Base-by-base conservation (phyloP, 2,329 filamentous ascomycete species). In the Ilyonectria sp. region DNA sequence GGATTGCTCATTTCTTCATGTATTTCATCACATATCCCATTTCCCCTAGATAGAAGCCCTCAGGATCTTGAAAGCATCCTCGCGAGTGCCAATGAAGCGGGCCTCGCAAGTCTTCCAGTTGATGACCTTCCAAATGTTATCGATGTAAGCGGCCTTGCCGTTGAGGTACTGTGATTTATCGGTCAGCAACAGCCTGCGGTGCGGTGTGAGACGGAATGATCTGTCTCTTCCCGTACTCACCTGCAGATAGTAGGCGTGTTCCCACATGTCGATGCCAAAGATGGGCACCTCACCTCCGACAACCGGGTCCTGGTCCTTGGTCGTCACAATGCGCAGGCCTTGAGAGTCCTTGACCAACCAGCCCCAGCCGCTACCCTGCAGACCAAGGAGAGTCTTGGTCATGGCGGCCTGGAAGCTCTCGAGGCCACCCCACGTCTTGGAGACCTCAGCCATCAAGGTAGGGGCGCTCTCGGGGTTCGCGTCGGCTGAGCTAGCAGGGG, bases 181-280 rank as follows among this genome's bases (percentile, higher is more conserved):
- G 68, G 60, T 5, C 40, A 47, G 17, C n/a, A 26, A 6, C n/a
- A 4, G n/a, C 19, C 19, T 19, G n/a, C 13, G 21, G 3, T 15
- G 26, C 33, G 15, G n/a, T n/a, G 37, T 26, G 4, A 21, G 21
- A 58, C 23, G n/a, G 23, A 11, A 44, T 37, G 23, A 15, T 11
- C 8, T 47, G 13, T 35, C 13, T n/a, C 8, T 46, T 55, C 21
- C 37, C 4, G 40, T 52, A 75, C 83, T 71, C 68, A 91, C 90
- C 86, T 94, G 93, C 19, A 97, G 82, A 78, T 97, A 97, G 79
- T 97, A 97, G 1, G 94, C 94, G 83, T 97, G 94, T 83, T 97
- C 94, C 94, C 94, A 97, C 89, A 97, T 95, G 79, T 97, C 94
- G 2, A 97, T 86, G 0, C 93, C 94, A 47, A 94, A 86, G 21